Base-by-base conservation (phyloP, 805 yeast genomes). In the Saturnispora diversa region DNA sequence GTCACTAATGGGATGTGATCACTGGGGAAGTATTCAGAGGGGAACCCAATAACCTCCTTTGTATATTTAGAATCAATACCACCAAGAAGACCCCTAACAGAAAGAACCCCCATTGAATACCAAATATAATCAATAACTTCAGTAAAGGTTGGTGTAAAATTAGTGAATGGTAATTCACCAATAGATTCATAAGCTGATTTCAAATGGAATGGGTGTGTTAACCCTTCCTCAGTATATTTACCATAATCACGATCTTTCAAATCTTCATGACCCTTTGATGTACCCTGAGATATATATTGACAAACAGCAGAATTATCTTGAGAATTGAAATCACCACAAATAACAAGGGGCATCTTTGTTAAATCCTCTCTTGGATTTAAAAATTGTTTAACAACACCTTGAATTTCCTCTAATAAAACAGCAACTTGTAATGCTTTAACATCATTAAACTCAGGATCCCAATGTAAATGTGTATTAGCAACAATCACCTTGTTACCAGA, bases 401-500 rank as follows among this genome's bases (percentile, higher is more conserved):
- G 92, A 55, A 94, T 63, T 62, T 92, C 95, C 53, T 90, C 97
- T 52, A 92, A 64, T 48, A 92, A 66, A 22, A 92, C 81, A 31
- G 95, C 97, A 42, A 84, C 92, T 66, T 92, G 98, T 64, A 92
- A 81, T 2, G 97, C 77, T 61, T 92, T 92, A 42, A 92, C 99
- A 63, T 92, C 99, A 58, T 85, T 85, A 56, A 80, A 84, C 37
- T 84, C 85, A 4, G 98, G 98, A 66, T 92, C 97, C 97, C 98
- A 92, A 60, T 90, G 97, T 59, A 92, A 74, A 69, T 92, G 99
- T 0, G 97, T 90, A 54, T 87, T 90, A 3, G 84, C 87, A 27
- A 86, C 68, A 50, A 84, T 69, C 28, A 90, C 63, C 47, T 73
- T 72, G 56, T 80, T 83, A 13, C 88, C 86, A 5, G 88, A 75